A percentile compares a stretch with the other conserved stretches of the same genome.
Conservation (phyloP, 768 basidiomycete species). For the Collybia nuda region DNA sequence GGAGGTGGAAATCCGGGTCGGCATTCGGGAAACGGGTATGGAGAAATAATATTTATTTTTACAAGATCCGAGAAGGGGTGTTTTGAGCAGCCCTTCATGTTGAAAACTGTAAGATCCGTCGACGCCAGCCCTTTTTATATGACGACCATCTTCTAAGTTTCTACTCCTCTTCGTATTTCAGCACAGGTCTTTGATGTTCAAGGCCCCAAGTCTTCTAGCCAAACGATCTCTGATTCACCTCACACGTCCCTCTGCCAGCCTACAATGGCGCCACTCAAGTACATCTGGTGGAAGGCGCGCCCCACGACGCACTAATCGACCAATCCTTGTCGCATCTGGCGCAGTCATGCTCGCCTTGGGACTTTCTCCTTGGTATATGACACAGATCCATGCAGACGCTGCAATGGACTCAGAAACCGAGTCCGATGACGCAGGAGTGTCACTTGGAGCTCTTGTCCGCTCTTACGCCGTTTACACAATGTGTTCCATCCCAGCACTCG, state of each 20-base stretch:
- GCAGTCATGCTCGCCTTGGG: slow-evolving; percentile 13
- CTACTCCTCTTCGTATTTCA: no score
- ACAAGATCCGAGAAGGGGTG: no score
- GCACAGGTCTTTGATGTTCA: slow-evolving; percentile 6
- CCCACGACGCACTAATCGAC: not conserved
- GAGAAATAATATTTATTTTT: no score
- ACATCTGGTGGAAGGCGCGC: slow-evolving; percentile 2
- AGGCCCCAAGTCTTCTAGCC: not conserved
- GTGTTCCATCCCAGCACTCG: slow-evolving; percentile 73
- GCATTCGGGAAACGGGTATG: no score
- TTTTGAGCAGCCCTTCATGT: no score
- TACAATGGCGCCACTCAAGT: slow-evolving; percentile 9
- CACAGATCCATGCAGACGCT: slow-evolving; percentile 13
- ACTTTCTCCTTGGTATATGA: slow-evolving; percentile 9
- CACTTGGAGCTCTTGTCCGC: slow-evolving; percentile 51
- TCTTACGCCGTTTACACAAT: slow-evolving; percentile 82
- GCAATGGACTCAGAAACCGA: slow-evolving; percentile 7
- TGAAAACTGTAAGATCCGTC: no score
- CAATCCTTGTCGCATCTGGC: slow-evolving; percentile 6
- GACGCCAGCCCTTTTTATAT: no score
- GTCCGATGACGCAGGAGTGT: slow-evolving; percentile 6
- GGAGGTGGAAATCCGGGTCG: no score
- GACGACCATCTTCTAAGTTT: not conserved
- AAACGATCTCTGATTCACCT: not conserved
- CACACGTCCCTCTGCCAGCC: slow-evolving; percentile 1